phyloP scores from a whole-genome alignment of 2,329 filamentous ascomycete genomes.

The Sphaerulina populicola region DNA sequence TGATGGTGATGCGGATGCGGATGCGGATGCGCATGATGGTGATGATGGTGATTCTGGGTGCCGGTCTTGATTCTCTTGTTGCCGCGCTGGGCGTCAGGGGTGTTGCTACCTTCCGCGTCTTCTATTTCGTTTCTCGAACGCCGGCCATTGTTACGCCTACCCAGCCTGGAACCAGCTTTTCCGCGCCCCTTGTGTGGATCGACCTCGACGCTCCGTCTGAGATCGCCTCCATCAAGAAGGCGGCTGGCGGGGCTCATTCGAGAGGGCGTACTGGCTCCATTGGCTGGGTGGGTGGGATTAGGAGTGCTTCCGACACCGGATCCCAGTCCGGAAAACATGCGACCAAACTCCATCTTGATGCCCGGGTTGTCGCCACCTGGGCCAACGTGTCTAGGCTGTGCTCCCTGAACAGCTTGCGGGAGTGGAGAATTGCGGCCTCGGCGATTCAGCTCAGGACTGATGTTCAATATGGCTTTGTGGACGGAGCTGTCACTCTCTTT shows the following conservation, averaged over 20 bases:
- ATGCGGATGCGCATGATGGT: constrained; percentile 48
- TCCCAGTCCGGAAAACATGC: constrained; percentile 91
- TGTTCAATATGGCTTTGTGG: constrained; percentile 58
- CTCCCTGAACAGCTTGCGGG: constrained; percentile 88
- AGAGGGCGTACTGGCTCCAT: constrained; percentile 48
- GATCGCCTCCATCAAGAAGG: constrained; percentile 27
- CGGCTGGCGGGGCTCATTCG: constrained; percentile 28
- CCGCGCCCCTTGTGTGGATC: constrained; percentile 33
- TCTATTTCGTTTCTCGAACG: constrained; percentile 70
- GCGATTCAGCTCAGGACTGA: constrained; percentile 65
- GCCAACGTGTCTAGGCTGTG: constrained; percentile 69
- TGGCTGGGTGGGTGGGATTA: constrained; percentile 40
- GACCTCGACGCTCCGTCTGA: constrained; percentile 19
- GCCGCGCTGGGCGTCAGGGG: constrained; percentile 47
- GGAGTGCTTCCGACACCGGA: constrained; percentile 54
- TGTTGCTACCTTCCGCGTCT: constrained; percentile 44
- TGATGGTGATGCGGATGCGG: constrained; percentile 39
- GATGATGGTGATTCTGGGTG: constrained; percentile 47
- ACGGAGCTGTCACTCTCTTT: constrained; percentile 36
- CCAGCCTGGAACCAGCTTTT: constrained; percentile 36
- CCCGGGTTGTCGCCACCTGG: constrained; percentile 68
- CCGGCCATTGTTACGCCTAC: constrained; percentile 47
- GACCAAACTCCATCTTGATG: constrained; percentile 90
- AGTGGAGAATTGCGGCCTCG: constrained; percentile 78
- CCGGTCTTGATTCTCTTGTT: constrained; percentile 52